Conservation (phyloP, 1,284 basidiomycete genomes). For the Bondarzewia mesenterica region DNA sequence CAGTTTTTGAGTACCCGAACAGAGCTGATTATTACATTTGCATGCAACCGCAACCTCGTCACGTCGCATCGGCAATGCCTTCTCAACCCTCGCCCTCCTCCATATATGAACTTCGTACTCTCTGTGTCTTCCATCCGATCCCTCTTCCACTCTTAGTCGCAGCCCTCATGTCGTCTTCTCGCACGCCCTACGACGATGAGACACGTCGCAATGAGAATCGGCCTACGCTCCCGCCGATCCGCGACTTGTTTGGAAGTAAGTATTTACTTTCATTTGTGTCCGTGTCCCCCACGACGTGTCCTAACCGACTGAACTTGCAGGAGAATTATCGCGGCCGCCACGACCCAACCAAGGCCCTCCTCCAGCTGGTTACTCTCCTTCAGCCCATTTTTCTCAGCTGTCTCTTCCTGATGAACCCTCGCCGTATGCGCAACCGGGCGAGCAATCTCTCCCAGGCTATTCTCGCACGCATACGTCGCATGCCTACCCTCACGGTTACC, state of each 20-base stretch:
- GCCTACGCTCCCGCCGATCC: constrained; percentile 69
- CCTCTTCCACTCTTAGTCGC: constrained; percentile 8
- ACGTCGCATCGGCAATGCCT: background rate
- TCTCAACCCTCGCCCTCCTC: background rate
- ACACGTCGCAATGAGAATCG: constrained; percentile 32
- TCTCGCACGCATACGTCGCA: background rate
- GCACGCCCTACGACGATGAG: constrained; percentile 24
- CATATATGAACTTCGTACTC: constrained; percentile 3
- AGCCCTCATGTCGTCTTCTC: constrained; percentile 30
- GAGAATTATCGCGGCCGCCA: constrained; percentile 13
- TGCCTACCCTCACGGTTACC: constrained; percentile 2
- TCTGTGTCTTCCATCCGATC: constrained; percentile 10
- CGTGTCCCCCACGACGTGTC: no score
- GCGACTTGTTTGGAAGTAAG: constrained; percentile 62
- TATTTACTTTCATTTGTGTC: no score
- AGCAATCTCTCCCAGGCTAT: background rate
- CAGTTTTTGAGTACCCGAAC: background rate
- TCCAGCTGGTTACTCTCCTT: constrained; percentile 7
- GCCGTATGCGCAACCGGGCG: constrained; percentile 1
- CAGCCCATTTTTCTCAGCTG: constrained; percentile 8
- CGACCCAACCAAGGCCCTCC: constrained; percentile 5
- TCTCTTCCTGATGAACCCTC: constrained; percentile 7
- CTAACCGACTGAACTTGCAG: constrained; percentile 4
- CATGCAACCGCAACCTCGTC: background rate
- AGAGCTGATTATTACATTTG: background rate